phyloP scores from a whole-genome alignment of 352 stramenopile species.

The Aphanomyces astaci region DNA sequence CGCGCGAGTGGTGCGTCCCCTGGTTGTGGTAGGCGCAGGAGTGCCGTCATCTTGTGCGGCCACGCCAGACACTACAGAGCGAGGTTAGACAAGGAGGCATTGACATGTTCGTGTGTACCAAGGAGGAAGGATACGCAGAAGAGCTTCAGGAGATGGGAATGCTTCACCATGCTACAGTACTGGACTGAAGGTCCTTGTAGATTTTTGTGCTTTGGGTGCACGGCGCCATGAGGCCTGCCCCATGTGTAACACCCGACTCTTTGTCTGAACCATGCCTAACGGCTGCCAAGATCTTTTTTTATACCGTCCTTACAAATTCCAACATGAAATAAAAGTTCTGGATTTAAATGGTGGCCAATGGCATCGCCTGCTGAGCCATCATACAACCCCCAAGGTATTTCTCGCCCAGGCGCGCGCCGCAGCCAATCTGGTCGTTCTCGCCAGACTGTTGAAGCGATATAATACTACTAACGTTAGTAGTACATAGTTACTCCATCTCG shows the following conservation, averaged over 20 bases:
- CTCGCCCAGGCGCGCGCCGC: background rate
- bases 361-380: background rate
- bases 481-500: no score
- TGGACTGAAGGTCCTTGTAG: background rate
- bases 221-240: background rate
- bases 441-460: no score
- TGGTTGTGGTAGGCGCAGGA: no score
- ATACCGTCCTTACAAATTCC: no score
- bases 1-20: background rate
- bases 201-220: background rate
- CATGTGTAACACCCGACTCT: constrained; percentile 13
- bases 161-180: constrained; percentile 11
- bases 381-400: background rate
- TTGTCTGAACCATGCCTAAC: background rate
- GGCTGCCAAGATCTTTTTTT: background rate
- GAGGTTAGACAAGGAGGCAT: background rate
- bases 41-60: background rate
- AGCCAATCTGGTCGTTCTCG: no score
- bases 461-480: no score
- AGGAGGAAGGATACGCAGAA: constrained; percentile 13
- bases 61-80: background rate
- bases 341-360: background rate
- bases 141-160: background rate
- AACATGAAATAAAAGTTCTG: no score
- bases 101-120: background rate